Conservation (phyloP, 768 basidiomycete species). For the Mycena albidolilacea region DNA sequence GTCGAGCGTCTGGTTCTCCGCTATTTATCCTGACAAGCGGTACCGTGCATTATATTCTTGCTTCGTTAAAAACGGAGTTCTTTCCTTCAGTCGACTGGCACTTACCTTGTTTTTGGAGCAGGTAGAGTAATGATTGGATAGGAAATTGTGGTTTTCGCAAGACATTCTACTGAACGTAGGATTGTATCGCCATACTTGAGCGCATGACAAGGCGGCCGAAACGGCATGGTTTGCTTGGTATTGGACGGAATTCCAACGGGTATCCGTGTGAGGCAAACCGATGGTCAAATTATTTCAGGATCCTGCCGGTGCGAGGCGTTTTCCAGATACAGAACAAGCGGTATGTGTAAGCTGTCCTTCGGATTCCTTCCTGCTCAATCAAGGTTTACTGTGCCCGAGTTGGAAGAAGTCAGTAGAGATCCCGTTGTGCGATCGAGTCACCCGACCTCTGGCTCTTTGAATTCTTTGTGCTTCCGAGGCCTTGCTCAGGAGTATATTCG, state of each 20-base stretch:
- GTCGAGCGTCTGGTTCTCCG: too few species aligned
- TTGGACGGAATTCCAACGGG: constrained; percentile 8
- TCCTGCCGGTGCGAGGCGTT: neutral
- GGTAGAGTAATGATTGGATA: neutral
- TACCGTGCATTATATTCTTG: too few species aligned
- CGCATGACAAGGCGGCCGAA: too few species aligned
- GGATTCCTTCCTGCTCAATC: neutral
- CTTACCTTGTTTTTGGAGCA: too few species aligned
- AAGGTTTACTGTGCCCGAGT: constrained; percentile 18
- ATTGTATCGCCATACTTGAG: neutral
- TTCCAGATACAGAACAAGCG: constrained; percentile 3
- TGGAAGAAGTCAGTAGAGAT: neutral
- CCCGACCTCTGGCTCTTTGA: constrained; percentile 14
- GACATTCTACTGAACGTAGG: neutral
- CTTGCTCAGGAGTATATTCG: constrained; percentile 63
- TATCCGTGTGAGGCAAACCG: constrained; percentile 5
- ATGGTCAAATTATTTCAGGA: neutral
- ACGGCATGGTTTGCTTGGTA: neutral
- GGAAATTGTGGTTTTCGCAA: neutral
- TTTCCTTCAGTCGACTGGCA: too few species aligned
- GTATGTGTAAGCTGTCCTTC: constrained; percentile 1
- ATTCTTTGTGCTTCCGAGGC: constrained; percentile 6
- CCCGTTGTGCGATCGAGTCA: constrained; percentile 26
- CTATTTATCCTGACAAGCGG: too few species aligned
- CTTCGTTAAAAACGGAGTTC: too few species aligned